Evolutionary conservation across 495 filamentous ascomycete genomes (phyloP).

Genomic region (Daldinia decipiens): DNA sequence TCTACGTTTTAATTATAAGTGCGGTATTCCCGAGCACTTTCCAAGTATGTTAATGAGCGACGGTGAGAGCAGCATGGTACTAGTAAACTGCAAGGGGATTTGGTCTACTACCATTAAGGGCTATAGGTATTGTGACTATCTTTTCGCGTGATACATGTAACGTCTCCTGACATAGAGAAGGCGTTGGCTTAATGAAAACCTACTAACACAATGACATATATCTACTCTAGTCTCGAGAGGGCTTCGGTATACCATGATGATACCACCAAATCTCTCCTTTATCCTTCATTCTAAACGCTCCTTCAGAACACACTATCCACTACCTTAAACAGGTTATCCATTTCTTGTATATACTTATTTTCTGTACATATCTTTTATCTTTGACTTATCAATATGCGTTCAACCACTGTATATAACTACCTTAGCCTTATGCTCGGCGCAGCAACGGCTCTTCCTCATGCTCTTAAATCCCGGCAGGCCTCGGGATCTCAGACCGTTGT

Average conservation of each 20-base stretch:
- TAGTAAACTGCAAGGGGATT: background rate
- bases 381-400: constrained; percentile 45
- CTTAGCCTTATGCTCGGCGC: constrained; percentile 48
- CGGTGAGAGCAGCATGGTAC: background rate
- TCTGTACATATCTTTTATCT: constrained; percentile 37
- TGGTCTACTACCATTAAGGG: background rate
- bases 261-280: constrained; percentile 22
- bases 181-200: constrained; percentile 3
- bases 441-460: constrained; percentile 47
- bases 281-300: constrained; percentile 24
- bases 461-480: constrained; percentile 38
- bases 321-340: constrained; percentile 32
- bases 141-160: constrained; percentile 44
- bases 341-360: constrained; percentile 40
- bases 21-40: background rate
- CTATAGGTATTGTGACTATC: constrained; percentile 22
- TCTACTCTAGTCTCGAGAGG: constrained; percentile 7
- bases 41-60: constrained; percentile 6
- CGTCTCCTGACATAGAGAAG: constrained; percentile 42
- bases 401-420: constrained; percentile 40
- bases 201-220: constrained; percentile 9
- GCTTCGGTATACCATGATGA: constrained; percentile 36
- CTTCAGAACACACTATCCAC: constrained; percentile 9
- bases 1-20: background rate
- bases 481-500: constrained; percentile 52